phyloP scores from a whole-genome alignment of 768 basidiomycete genomes.

The Suillus spraguei region DNA sequence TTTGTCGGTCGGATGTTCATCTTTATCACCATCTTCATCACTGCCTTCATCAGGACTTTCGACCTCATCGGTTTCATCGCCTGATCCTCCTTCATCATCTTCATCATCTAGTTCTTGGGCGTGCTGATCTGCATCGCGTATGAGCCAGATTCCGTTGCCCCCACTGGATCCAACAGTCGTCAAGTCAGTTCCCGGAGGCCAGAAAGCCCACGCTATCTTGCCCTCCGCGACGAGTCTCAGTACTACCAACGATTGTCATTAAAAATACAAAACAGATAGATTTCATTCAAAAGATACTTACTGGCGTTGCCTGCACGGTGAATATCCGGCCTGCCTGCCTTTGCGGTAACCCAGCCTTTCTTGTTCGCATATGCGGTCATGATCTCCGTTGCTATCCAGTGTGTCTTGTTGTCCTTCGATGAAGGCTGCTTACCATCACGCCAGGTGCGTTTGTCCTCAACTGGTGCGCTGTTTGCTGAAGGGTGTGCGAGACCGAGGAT shows the following conservation, averaged over 20 bases:
- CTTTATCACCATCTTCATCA: conserved; percentile 10
- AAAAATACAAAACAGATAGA: conserved; percentile 4
- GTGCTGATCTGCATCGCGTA: conserved; percentile 27
- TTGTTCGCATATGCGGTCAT: conserved; percentile 74
- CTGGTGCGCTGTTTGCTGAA: conserved; percentile 25
- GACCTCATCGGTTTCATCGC: conserved; percentile 23
- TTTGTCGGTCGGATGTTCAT: background rate
- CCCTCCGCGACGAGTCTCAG: conserved; percentile 85
- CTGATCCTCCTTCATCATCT: conserved; percentile 24
- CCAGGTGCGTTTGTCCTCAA: conserved; percentile 81
- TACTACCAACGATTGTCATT: conserved; percentile 45
- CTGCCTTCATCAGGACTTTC: conserved; percentile 22
- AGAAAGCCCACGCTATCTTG: conserved; percentile 81
- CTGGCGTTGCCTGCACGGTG: conserved; percentile 89
- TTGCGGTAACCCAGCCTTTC: conserved; percentile 88
- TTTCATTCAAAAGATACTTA: conserved; percentile 42
- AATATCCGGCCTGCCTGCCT: conserved; percentile 86
- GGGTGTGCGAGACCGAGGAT: conserved; percentile 66
- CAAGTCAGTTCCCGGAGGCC: conserved; percentile 58
- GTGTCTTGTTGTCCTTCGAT: conserved; percentile 19
- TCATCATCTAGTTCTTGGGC: conserved; percentile 27
- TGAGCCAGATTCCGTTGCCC: conserved; percentile 62
- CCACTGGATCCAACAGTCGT: conserved; percentile 27
- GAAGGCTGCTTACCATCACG: conserved; percentile 45
- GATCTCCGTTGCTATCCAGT: conserved; percentile 89